Conservation (phyloP, 2,329 filamentous ascomycete genomes). For the Microdochium paspali region DNA sequence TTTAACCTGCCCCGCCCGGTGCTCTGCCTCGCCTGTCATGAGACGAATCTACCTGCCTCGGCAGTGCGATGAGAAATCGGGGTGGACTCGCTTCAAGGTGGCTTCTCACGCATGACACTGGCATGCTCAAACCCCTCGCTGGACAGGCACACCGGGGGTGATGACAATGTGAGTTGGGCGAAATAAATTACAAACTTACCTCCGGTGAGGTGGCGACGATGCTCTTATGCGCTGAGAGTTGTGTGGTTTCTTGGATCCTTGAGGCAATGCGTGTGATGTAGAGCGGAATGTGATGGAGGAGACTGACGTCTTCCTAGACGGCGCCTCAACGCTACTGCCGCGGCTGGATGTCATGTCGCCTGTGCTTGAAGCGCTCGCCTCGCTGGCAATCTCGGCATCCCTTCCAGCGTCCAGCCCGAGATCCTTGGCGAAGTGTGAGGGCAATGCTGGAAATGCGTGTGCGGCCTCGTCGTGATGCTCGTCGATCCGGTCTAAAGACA, state of each 20-base stretch:
- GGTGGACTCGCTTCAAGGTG: too few species aligned
- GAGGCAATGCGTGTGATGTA: constrained; percentile 35
- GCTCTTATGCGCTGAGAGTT: constrained; percentile 30
- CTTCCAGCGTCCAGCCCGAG: constrained; percentile 5
- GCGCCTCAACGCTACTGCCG: constrained; percentile 18
- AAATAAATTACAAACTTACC: constrained; percentile 27
- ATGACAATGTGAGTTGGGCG: not conserved
- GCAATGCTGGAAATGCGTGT: not conserved
- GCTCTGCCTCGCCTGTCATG: not conserved
- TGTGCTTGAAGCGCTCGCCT: constrained; percentile 20
- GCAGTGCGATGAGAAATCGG: too few species aligned
- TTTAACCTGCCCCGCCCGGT: not conserved
- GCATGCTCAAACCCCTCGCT: too few species aligned
- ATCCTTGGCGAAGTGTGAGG: not conserved
- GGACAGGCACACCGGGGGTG: not conserved
- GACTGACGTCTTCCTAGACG: constrained; percentile 34
- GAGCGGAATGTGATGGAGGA: constrained; percentile 37
- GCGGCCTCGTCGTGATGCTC: not conserved
- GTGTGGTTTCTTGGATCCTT: constrained; percentile 35
- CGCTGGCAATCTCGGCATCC: constrained; percentile 17
- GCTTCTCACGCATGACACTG: too few species aligned
- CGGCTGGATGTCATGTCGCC: constrained; percentile 24
- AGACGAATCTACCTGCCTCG: not conserved
- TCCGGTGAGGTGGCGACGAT: constrained; percentile 37
- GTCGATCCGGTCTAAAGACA: not conserved